Evolutionary conservation across 2,329 filamentous ascomycete species (phyloP).

Genomic region (Neurospora sp.): DNA sequence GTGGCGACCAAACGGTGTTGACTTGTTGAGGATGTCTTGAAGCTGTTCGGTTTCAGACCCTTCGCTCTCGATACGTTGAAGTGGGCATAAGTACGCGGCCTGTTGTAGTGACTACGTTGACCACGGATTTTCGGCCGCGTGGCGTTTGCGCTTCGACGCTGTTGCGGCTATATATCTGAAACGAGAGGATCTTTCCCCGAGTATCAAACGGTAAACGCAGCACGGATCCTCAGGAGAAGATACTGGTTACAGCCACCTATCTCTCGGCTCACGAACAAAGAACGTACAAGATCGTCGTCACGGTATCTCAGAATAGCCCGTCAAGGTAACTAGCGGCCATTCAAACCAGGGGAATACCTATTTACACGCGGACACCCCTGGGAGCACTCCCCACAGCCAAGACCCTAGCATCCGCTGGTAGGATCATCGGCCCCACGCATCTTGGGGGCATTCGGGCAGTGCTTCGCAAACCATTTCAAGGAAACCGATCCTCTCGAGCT

Average conservation of each 20-base stretch:
- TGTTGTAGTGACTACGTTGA: background rate
- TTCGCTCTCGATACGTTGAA: background rate
- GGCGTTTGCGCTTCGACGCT: background rate
- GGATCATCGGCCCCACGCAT: background rate
- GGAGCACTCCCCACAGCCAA: background rate
- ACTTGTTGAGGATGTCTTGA: background rate
- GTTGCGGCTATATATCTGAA: background rate
- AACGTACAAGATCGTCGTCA: background rate
- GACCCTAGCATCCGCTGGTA: background rate
- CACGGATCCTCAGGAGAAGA: background rate
- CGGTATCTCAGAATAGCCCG: background rate
- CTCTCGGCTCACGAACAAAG: background rate
- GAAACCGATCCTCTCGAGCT: background rate
- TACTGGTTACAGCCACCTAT: background rate
- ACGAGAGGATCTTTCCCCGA: background rate
- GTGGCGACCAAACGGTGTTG: background rate
- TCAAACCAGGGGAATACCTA: background rate
- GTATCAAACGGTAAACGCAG: background rate
- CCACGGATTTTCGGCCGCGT: background rate
- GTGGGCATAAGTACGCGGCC: background rate
- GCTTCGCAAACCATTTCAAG: background rate
- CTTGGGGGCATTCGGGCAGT: background rate
- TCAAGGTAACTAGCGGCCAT: background rate
- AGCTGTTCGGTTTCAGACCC: background rate
- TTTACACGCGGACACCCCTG: background rate